Evolutionary conservation across 1,284 basidiomycete genomes (phyloP).

Genomic region (Naganishia sp.): DNA sequence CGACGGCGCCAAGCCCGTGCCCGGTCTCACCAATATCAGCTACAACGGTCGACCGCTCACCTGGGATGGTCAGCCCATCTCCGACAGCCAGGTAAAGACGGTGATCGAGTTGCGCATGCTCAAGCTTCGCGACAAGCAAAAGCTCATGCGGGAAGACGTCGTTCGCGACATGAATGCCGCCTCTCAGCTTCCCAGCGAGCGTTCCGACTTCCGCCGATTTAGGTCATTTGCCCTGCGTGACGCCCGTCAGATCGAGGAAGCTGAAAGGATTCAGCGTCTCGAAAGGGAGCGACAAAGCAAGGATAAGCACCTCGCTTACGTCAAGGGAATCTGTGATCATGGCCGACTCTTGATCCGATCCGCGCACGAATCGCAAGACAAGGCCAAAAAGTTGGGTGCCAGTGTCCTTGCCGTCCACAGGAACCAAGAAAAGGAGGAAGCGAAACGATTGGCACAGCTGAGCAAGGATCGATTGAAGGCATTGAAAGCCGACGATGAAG

Average conservation of each 20-base stretch:
- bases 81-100: conserved; percentile 80
- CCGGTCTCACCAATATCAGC: conserved; percentile 55
- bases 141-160: conserved; percentile 78
- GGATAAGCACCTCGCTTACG: conserved; percentile 94
- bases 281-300: conserved; percentile 93
- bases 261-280: conserved; percentile 86
- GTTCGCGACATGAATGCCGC: conserved; percentile 86
- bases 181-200: conserved; percentile 86
- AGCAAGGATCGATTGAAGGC: conserved; percentile 98
- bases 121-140: conserved; percentile 87
- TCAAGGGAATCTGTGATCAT: conserved; percentile 82
- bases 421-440: conserved; percentile 60
- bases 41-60: conserved; percentile 46
- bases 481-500: conserved; percentile 96
- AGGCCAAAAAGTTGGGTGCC: conserved; percentile 54
- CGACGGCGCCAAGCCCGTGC: conserved; percentile 60
- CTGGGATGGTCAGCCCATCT: conserved; percentile 59
- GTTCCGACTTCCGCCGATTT: conserved; percentile 83
- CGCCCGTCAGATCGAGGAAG: conserved; percentile 83
- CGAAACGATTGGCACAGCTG: conserved; percentile 80
- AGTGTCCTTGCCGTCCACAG: conserved; percentile 56
- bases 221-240: conserved; percentile 88
- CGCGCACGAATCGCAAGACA: conserved; percentile 49
- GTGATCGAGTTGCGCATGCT: conserved; percentile 93
- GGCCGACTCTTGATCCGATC: conserved; percentile 71